Base-by-base conservation (phyloP, 148 eudicot genomes). In the Beta vulgaris region DNA sequence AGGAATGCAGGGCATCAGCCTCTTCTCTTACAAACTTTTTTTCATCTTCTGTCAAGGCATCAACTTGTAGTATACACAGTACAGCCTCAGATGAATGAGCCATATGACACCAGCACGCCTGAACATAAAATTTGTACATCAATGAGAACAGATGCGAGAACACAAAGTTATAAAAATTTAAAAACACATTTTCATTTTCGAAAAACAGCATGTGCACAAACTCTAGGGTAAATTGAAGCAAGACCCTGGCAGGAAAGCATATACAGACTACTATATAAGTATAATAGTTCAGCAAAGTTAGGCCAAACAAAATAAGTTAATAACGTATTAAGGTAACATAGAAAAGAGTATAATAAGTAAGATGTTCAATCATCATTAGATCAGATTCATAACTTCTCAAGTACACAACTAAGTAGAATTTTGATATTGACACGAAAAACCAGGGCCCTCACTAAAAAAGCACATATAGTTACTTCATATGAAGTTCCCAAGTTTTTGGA, bases 181-280 rank as follows among this genome's bases (percentile, higher is more conserved):
- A 18, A 12, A 48, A 49, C 53, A 59, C 32, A 49, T 10, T 7
- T 25, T 18, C 19, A 4, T 28, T 23, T 21, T 32, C 16, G 23
- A 29, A 67, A 76, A 15, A 34, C 36, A 29, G 58, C 32, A 62
- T 36, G 2, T 18, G 64, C 54, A 48, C 46, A 28, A 40, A 28
- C 21, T 53, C 9, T 25, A 39, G 67, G 51, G 54, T 12, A 67
- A 29, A 18, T 15, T 36, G 5, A 61, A 0, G 5, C 10, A 62
- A 35, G 13, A 8, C 40, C 19, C 35, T 59, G 53, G 25, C n/a
- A 70, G 64, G 53, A 51, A 29, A 39, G 70, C 55, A 79, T 36
- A 6, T 71, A 55, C 3, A 29, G 23, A 21, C 10, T 34, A 68
- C 39, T 43, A 23, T 57, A 37, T n/a, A n/a, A n/a, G n/a, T n/a